Conservation (phyloP, 495 filamentous ascomycete species). For the Friedmanniomyces simplex region DNA sequence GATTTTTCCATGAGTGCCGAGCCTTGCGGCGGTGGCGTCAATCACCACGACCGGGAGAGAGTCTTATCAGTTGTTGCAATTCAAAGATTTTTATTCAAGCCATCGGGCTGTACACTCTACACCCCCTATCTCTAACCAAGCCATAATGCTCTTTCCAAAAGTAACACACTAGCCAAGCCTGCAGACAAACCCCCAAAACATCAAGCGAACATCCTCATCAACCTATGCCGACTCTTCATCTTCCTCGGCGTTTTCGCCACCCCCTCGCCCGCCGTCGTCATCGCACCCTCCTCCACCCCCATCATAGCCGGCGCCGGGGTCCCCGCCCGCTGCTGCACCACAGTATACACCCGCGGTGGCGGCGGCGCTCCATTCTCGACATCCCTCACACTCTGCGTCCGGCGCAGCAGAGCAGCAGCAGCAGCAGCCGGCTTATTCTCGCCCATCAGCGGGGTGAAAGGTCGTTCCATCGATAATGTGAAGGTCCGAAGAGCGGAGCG, state of each 20-base stretch:
- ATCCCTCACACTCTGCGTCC: conserved; percentile 17
- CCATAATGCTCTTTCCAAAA: not conserved
- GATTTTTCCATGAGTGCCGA: no score
- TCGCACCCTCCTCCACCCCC: not conserved
- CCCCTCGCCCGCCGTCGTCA: not conserved
- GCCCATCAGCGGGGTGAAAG: conserved; percentile 17
- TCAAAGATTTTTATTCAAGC: no score
- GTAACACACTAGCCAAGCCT: not conserved
- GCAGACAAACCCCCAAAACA: not conserved
- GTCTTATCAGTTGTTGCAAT: no score
- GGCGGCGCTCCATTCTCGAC: not conserved
- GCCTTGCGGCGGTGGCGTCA: no score
- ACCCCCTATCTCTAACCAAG: not conserved
- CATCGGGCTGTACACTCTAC: no score
- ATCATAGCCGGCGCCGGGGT: not conserved
- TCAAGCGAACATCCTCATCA: conserved; percentile 13
- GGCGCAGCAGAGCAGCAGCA: conserved; percentile 3
- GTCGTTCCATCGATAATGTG: conserved; percentile 19
- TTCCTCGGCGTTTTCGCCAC: conserved; percentile 9
- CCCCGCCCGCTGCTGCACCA: conserved; percentile 7
- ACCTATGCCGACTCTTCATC: conserved; percentile 2
- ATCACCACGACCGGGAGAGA: no score
- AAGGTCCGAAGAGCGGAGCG: conserved; percentile 19
- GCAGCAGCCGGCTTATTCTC: conserved; percentile 13
- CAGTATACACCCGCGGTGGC: conserved; percentile 11